Evolutionary conservation across 208 protist genomes (phyloP), one percentile per base, ranked within the genome.

Genomic region (Leishmania guyanensis): DNA sequence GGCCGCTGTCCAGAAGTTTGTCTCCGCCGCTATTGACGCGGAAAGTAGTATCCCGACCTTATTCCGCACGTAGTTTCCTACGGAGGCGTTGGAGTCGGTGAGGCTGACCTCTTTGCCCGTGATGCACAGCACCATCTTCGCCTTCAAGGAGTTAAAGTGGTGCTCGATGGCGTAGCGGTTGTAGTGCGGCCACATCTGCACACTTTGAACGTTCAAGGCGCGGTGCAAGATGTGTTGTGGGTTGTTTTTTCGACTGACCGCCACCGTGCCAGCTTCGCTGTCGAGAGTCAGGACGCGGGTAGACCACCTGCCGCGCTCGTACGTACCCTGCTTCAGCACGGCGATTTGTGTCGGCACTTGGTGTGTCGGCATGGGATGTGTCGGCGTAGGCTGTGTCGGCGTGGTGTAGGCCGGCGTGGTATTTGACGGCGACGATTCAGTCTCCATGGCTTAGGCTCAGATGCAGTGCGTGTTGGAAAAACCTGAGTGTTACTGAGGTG

Each of bases 281-380:
- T 84, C 80, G 33, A 84, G 64, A 20, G 80, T 84, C 26, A 79
- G 54, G 26, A 84, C 66, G n/a, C 80, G 80, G 16, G 53, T 72
- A 0, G 74, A 76, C 80, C 80, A 84, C 5, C 36, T 68, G 43
- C 66, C 68, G 8, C 33, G 51, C n/a, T 84, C 74, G 16, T 64
- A 65, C 5, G 5, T 20, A 12, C 80, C 80, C 46, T 79, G 80
- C 48, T 84, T 84, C 26, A 60, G 66, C n/a, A 77, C 72, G 20
- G 9, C 36, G 17, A 84, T 66, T n/a, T 39, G 36, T 39, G 36
- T 39, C 36, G 36, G 36, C 36, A 36, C 1, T 0, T 0, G 36
- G 36, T 36, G 36, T 36, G 36, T 36, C 36, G 36, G 36, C 36
- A 2, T 39, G 1, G 0, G 36, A 1, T 39, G 1, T 39, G 36